A percentile compares a stretch with the other conserved stretches of the same genome.
Conservation (phyloP, 208 protist genomes). For the Angomonas ambiguus region DNA sequence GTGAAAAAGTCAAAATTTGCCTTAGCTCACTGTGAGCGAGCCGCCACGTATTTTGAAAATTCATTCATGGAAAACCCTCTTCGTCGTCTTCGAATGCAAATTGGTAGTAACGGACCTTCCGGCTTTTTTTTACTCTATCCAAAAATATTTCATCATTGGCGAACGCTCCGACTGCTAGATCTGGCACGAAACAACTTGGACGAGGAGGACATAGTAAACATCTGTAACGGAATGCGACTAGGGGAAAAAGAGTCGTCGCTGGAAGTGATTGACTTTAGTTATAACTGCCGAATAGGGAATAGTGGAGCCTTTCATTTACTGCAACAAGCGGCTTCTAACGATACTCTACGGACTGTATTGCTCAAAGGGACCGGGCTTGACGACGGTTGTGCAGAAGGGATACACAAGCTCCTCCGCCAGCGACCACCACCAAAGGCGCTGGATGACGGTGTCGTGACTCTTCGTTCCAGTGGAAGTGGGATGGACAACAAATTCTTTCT, state of each 20-base stretch:
- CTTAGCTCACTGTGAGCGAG: conserved; percentile 60
- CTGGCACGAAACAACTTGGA: conserved; percentile 73
- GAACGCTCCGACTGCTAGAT: conserved; percentile 67
- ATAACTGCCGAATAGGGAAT: conserved; percentile 74
- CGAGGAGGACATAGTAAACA: conserved; percentile 50
- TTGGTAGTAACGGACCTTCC: conserved; percentile 62
- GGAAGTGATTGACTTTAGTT: conserved; percentile 83
- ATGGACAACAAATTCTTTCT: conserved; percentile 54
- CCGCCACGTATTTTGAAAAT: conserved; percentile 63
- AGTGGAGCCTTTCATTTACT: conserved; percentile 54
- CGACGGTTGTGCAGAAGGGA: conserved; percentile 42
- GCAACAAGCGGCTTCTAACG: conserved; percentile 23
- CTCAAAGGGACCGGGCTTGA: conserved; percentile 61
- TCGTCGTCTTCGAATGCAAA: conserved; percentile 69
- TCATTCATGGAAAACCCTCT: conserved; percentile 77
- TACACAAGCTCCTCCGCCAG: conserved; percentile 36
- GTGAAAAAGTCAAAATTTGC: conserved; percentile 71
- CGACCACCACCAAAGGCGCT: conserved; percentile 30
- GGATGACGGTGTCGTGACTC: background rate
- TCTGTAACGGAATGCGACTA: conserved; percentile 55
- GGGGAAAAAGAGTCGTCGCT: conserved; percentile 15
- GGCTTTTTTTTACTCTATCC: conserved; percentile 71
- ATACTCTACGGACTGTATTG: conserved; percentile 56
- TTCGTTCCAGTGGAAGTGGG: background rate
- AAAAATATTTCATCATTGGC: conserved; percentile 49